A percentile compares a stretch with the other conserved stretches of the same genome.
Evolutionary conservation across 2,329 filamentous ascomycete species (phyloP).

Genomic region (Ceratocystis variospora): DNA sequence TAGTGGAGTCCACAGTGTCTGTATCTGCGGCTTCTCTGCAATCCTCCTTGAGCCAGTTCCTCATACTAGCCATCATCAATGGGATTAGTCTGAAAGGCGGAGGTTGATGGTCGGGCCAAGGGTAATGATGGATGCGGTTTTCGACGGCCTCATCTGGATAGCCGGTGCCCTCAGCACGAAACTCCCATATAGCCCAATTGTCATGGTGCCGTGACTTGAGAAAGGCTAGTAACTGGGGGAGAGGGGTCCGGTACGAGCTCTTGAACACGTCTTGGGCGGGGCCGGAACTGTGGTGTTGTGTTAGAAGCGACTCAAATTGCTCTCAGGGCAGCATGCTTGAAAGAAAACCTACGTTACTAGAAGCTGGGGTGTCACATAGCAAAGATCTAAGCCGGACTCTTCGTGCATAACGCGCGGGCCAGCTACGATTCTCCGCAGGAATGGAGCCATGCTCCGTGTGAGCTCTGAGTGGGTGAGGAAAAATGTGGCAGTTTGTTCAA

Average conservation of each 20-base stretch:
- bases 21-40: neutral
- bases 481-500: slow-evolving; percentile 11
- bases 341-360: slow-evolving; percentile 40
- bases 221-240: slow-evolving; percentile 74
- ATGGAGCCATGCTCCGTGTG: slow-evolving; percentile 41
- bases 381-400: slow-evolving; percentile 82
- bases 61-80: slow-evolving; percentile 81
- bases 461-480: slow-evolving; percentile 12
- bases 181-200: slow-evolving; percentile 95
- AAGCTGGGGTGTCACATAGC: slow-evolving; percentile 81
- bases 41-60: slow-evolving; percentile 58
- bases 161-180: slow-evolving; percentile 87
- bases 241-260: slow-evolving; percentile 83
- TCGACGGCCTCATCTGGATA: slow-evolving; percentile 88
- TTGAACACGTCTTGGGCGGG: slow-evolving; percentile 82
- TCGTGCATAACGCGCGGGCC: slow-evolving; percentile 71
- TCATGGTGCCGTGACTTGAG: slow-evolving; percentile 71
- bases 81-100: slow-evolving; percentile 84
- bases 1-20: neutral
- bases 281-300: slow-evolving; percentile 53
- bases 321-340: no score
- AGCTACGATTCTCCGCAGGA: slow-evolving; percentile 84
- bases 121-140: slow-evolving; percentile 73
- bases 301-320: slow-evolving; percentile 17
- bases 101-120: slow-evolving; percentile 94